Evolutionary conservation across 257 asterid species (phyloP), one percentile per base, ranked within the genome.

Genomic region (Nyctanthes arbortristis): DNA sequence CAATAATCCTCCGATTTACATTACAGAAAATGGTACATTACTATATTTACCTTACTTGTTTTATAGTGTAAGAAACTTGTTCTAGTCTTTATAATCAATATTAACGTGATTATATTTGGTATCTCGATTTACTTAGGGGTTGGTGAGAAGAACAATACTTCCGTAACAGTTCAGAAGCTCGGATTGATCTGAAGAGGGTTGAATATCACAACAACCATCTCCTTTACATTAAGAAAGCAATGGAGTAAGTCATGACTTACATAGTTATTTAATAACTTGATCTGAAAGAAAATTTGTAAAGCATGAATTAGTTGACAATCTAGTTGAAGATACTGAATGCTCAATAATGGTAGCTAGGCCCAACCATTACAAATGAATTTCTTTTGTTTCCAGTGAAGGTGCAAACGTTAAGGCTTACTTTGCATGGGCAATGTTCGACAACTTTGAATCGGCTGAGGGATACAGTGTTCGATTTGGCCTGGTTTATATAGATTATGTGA

Each of bases 361-460:
- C n/a, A n/a, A n/a, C n/a, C n/a, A n/a, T n/a, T n/a, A n/a, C n/a
- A n/a, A n/a, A n/a, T n/a, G n/a, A n/a, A n/a, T n/a, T n/a, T n/a
- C 11, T 36, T 4, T 2, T 62, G 7, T 5, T 61, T 47, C 0
- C n/a, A n/a, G n/a, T n/a, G n/a, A n/a, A n/a, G n/a, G n/a, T n/a
- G n/a, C n/a, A n/a, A n/a, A n/a, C n/a, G 65, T 79, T 11, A 80
- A 69, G 67, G 82, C 83, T 0, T 83, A 74, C 39, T 73, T 72
- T 9, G 61, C 57, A 13, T 83, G 85, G 81, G 43, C 85, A 3
- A 79, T 79, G 73, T 60, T 81, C 29, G 88, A 83, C 61, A 80
- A 72, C n/a, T 80, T 62, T 22, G 88, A 83, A 66, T 77, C 83
- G 85, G 8, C 3, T 11, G 57, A 63, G 0, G 87, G 87, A 35